Base-by-base conservation (phyloP, 768 basidiomycete species). In the Sporobolomyces pararoseus region DNA sequence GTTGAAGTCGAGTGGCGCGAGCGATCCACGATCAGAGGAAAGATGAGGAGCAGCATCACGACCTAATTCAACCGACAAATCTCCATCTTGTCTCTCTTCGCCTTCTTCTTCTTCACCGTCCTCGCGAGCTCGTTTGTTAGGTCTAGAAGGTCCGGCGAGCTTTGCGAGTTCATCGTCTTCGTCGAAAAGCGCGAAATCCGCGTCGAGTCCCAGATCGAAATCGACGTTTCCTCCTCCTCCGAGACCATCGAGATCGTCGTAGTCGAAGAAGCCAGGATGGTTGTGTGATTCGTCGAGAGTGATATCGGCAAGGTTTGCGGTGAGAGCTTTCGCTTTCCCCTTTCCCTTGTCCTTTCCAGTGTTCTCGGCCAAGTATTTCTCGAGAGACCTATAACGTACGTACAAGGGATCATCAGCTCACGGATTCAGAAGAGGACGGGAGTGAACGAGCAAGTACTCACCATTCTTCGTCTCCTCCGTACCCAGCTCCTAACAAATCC, bases 261-360 rank as follows among this genome's bases (percentile, higher is more conserved):
- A 89, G 42, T 88, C 76, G 57, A 87, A 88, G 76, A 87, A 90
- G 35, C 90, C 54, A 63, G 63, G 80, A 68, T 83, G 83, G 63
- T 86, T 85, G 37, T 86, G 77, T 77, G 86, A 87, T 2, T 86
- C 85, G 44, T 86, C 86, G 46, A 95, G 88, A 1, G 91, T 95
- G 76, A 95, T 93, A 73, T 95, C 92, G 14, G 89, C 89, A 23
- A 73, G 91, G 89, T 63, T 90, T 87, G 2, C 89, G 88, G 66
- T 87, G 85, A 27, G 84, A 82, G 50, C 62, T 34, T 71, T 75
- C 32, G 44, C 39, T 29, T 69, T 65, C 42, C 64, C 69, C 39
- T 70, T 70, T 39, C 68, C 64, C 49, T 55, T 54, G 12, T 68
- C 62, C 23, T 60, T 53, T n/a, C 49, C 29, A 2, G 58, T 37